These are phyloP conservation scores for Stenogyne calaminthoides DNA, from an alignment of 305 asterid species.

Conservation along the genomic window DNA sequence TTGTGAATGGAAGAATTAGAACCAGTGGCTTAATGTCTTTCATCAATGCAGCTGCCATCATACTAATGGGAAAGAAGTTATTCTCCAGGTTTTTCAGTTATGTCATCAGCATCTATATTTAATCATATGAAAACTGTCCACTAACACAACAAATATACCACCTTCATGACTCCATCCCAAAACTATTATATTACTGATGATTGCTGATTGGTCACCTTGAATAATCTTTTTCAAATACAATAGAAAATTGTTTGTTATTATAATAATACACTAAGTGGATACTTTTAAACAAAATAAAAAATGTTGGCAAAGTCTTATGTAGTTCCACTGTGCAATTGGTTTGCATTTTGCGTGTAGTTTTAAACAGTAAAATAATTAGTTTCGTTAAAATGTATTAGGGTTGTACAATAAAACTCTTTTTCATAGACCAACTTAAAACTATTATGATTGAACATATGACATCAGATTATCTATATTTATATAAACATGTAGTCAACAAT, in stretches of 20 bases:
- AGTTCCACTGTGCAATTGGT: no score
- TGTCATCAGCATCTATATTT: conserved; percentile 4
- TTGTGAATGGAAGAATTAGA: not conserved
- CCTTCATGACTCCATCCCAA: not conserved
- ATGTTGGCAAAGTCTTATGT: not conserved
- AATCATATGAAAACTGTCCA: conserved; percentile 8
- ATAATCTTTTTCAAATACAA: not conserved
- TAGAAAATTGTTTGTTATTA: not conserved
- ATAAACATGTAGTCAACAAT: not conserved
- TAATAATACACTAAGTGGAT: not conserved
- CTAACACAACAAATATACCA: not conserved
- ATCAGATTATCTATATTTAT: not conserved
- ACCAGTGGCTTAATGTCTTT: conserved; percentile 22
- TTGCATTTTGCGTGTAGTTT: no score
- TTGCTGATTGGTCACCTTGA: not conserved
- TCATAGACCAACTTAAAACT: no score
- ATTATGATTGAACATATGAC: conserved; percentile 1
- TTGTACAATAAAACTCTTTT: no score
- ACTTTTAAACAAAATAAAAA: not conserved
- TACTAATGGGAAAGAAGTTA: conserved; percentile 74
- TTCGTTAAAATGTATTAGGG: no score
- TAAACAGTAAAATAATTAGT: no score
- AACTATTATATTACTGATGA: not conserved
- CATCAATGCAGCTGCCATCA: conserved; percentile 60
- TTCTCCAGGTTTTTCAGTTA: conserved; percentile 70